A percentile compares a stretch with the other conserved stretches of the same genome.
Conservation (phyloP, 371 early-diverging fungal species). For the Blastocladiella emersonii region DNA sequence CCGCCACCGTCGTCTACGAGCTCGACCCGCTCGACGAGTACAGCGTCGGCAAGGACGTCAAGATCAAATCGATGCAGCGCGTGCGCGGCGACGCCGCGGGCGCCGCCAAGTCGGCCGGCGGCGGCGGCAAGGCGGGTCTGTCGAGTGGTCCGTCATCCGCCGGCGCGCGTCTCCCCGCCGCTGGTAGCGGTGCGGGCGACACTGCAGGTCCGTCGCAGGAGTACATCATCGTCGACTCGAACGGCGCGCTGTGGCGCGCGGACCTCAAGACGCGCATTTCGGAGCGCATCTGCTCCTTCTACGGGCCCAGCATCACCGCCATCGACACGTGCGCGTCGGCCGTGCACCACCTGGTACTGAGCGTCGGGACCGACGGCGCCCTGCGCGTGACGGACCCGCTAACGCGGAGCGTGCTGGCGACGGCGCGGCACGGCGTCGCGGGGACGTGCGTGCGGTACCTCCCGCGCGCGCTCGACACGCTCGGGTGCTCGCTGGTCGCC, state of each 20-base stretch:
- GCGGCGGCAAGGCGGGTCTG: background rate
- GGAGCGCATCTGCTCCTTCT: constrained; percentile 25
- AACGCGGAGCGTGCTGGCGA: constrained; percentile 12
- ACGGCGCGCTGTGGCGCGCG: constrained; percentile 6
- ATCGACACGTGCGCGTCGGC: constrained; percentile 19
- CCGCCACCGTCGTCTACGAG: constrained; percentile 21
- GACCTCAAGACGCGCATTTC: constrained; percentile 23
- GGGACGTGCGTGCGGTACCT: constrained; percentile 21
- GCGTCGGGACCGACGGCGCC: constrained; percentile 25
- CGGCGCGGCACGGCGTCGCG: constrained; percentile 12
- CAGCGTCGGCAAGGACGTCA: constrained; percentile 31
- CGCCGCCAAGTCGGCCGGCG: background rate
- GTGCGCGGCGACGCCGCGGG: background rate
- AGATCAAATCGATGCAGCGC: constrained; percentile 12
- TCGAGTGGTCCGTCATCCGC: too few species aligned
- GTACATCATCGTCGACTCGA: constrained; percentile 25
- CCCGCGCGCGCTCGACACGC: constrained; percentile 24
- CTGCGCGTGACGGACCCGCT: constrained; percentile 25
- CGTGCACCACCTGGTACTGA: constrained; percentile 17
- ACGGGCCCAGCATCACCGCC: constrained; percentile 23
- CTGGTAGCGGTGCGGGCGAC: too few species aligned
- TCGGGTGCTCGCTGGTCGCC: constrained; percentile 24
- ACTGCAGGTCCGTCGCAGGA: constrained; percentile 16
- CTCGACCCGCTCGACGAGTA: constrained; percentile 37
- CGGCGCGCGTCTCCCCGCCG: too few species aligned